Evolutionary conservation across 2,329 filamentous ascomycete species (phyloP).

Genomic region (Aspergillus nomiae): DNA sequence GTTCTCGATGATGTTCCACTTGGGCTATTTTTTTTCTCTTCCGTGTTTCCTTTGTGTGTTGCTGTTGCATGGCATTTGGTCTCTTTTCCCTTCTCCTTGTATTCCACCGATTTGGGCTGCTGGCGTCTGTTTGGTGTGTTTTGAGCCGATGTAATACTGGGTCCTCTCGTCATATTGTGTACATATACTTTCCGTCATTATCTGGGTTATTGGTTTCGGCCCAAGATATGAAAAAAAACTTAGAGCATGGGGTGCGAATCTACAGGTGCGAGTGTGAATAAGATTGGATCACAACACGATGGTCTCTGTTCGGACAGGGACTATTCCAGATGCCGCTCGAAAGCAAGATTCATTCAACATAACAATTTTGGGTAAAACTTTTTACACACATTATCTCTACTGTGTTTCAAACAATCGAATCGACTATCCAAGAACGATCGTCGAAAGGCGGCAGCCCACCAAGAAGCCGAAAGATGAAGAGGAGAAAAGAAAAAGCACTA

Average conservation of each 20-base stretch:
- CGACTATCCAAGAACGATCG: neutral
- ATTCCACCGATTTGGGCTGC: constrained; percentile 28
- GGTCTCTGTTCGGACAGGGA: neutral
- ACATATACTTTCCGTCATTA: constrained; percentile 26
- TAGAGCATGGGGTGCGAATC: constrained; percentile 10
- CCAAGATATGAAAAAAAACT: constrained; percentile 5
- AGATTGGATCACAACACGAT: neutral
- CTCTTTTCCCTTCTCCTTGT: constrained; percentile 22
- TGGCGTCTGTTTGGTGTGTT: constrained; percentile 32
- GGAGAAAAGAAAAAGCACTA: constrained; percentile 12
- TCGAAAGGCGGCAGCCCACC: constrained; percentile 1
- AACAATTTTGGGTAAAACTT: neutral
- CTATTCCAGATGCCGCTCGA: neutral
- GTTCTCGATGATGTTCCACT: neutral
- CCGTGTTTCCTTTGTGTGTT: constrained; percentile 3
- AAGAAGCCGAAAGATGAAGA: constrained; percentile 9
- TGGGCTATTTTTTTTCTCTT: neutral
- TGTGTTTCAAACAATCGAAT: neutral
- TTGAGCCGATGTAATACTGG: constrained; percentile 23
- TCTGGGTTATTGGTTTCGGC: constrained; percentile 9
- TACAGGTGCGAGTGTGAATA: neutral
- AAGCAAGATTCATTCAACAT: constrained; percentile 1
- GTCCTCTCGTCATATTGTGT: constrained; percentile 33
- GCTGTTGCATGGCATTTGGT: constrained; percentile 18
- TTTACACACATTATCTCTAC: neutral